phyloP scores from a whole-genome alignment of 805 yeast genomes.

The Cyberlindnera americana region DNA sequence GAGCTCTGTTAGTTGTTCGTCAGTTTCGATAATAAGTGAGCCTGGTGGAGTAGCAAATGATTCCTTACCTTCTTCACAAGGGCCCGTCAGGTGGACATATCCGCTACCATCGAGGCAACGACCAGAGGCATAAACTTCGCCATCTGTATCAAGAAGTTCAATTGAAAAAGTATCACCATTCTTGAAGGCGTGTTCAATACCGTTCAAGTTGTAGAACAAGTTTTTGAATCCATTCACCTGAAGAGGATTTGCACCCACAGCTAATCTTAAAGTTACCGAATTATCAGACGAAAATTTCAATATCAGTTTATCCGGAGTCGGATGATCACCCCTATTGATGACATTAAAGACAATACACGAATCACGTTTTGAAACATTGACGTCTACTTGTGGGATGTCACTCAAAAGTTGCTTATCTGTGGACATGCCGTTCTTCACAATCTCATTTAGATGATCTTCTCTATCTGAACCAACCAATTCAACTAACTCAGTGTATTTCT shows the following conservation, averaged over 20 bases:
- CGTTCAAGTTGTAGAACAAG: slow-evolving; percentile 4
- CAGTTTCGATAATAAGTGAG: not conserved
- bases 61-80: not conserved
- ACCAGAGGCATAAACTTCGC: slow-evolving; percentile 4
- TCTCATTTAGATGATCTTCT: not conserved
- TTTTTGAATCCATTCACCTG: slow-evolving; percentile 8
- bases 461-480: slow-evolving; percentile 2
- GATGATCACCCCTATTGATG: slow-evolving; percentile 5
- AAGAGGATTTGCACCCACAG: slow-evolving; percentile 3
- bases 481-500: slow-evolving; percentile 7
- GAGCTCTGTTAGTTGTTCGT: not conserved
- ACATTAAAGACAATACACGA: slow-evolving; percentile 7
- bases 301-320: slow-evolving; percentile 6
- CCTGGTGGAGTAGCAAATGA: not conserved
- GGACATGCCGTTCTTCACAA: slow-evolving; percentile 3
- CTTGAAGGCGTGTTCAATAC: slow-evolving; percentile 1
- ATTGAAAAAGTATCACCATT: slow-evolving; percentile 1
- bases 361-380: slow-evolving; percentile 6
- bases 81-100: slow-evolving; percentile 1
- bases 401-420: not conserved
- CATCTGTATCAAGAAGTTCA: slow-evolving; percentile 4
- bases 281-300: slow-evolving; percentile 4
- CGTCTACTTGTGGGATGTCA: slow-evolving; percentile 3
- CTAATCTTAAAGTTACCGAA: slow-evolving; percentile 1
- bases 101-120: slow-evolving; percentile 3